Conservation (phyloP, 2,329 filamentous ascomycete species). For the Colletotrichum sidae region DNA sequence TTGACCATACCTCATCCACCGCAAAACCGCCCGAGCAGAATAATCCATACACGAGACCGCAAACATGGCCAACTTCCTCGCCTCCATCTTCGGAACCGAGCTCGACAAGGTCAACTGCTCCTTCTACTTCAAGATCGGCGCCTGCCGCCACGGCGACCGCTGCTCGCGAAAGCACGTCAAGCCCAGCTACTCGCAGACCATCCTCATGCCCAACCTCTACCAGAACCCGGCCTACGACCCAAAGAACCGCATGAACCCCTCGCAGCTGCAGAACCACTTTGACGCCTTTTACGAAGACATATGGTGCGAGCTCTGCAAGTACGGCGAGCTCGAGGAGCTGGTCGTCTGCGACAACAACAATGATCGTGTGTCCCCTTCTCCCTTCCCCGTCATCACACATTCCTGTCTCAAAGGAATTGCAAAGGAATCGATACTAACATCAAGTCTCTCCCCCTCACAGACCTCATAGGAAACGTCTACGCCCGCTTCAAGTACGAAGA, state of each 20-base stretch:
- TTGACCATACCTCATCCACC: not conserved
- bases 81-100: constrained; percentile 99
- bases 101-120: constrained; percentile 99
- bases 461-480: constrained; percentile 99
- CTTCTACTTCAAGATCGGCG: constrained; percentile 98
- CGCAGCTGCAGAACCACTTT: constrained; percentile 98
- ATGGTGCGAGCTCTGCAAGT: constrained; percentile 99
- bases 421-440: not conserved
- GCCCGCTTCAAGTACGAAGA: constrained; percentile 99
- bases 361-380: constrained; percentile 73
- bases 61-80: constrained; percentile 95
- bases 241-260: constrained; percentile 95
- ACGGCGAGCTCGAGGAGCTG: constrained; percentile 95
- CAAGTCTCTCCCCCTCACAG: constrained; percentile 54
- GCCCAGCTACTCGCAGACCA: constrained; percentile 96
- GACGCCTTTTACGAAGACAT: constrained; percentile 99
- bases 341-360: constrained; percentile 99
- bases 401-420: not conserved
- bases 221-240: constrained; percentile 98
- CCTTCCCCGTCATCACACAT: constrained; percentile 34
- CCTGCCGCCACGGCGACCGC: constrained; percentile 97
- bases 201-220: constrained; percentile 98
- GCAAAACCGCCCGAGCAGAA: not conserved
- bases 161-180: constrained; percentile 99
- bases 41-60: constrained; percentile 1